These are phyloP conservation scores for Aspergillus cavernicola DNA, from an alignment of 495 filamentous ascomycete species.

Conservation along the genomic window DNA sequence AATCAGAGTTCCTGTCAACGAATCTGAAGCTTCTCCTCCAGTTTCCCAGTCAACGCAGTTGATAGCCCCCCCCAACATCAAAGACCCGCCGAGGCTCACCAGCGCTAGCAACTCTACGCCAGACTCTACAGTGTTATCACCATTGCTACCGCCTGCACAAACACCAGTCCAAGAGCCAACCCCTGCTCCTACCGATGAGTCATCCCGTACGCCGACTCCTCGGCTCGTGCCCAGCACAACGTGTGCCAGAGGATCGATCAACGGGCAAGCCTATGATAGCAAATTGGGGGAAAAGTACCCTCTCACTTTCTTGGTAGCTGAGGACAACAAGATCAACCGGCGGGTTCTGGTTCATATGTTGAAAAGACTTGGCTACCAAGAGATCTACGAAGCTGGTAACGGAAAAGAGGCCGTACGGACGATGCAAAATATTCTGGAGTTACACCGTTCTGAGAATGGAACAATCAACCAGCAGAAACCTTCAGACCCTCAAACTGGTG, in stretches of 20 bases:
- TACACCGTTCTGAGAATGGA: constrained; percentile 15
- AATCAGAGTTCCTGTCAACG: constrained; percentile 62
- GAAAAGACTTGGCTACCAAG: constrained; percentile 62
- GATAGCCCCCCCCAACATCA: constrained; percentile 26
- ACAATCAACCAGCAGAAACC: neutral
- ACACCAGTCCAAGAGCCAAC: constrained; percentile 32
- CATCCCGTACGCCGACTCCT: constrained; percentile 26
- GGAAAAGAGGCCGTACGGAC: constrained; percentile 68
- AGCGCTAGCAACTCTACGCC: constrained; percentile 24
- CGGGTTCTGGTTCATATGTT: constrained; percentile 68
- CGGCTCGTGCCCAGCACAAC: constrained; percentile 22
- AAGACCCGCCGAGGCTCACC: constrained; percentile 22
- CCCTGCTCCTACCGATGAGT: constrained; percentile 32
- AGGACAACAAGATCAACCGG: constrained; percentile 81
- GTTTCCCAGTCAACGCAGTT: constrained; percentile 34
- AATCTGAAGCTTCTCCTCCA: constrained; percentile 40
- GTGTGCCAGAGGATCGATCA: constrained; percentile 19
- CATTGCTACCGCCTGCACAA: constrained; percentile 20
- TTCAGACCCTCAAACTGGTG: neutral
- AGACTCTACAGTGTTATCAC: constrained; percentile 22
- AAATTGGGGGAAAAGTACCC: constrained; percentile 57
- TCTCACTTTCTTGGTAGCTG: constrained; percentile 69
- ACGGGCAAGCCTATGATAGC: constrained; percentile 32
- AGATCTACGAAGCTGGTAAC: constrained; percentile 66
- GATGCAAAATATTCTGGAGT: constrained; percentile 44